These are phyloP conservation scores for Solanum habrochaites DNA, from an alignment of 257 asterid species.

Conservation along the genomic window DNA sequence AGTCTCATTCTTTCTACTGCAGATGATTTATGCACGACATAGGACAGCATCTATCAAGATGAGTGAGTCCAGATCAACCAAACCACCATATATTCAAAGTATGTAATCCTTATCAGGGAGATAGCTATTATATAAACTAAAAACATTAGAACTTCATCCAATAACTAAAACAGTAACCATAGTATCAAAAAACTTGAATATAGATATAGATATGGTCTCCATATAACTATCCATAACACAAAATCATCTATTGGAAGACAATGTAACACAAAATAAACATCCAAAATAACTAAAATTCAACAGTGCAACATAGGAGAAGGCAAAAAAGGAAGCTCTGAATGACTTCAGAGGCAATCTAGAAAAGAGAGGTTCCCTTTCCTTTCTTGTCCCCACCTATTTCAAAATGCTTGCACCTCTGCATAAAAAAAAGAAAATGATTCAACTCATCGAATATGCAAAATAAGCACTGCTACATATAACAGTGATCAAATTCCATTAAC, in stretches of 20 bases:
- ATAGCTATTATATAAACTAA: neutral
- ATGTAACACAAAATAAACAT: neutral
- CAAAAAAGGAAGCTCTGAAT: neutral
- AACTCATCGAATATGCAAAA: neutral
- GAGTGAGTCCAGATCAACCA: neutral
- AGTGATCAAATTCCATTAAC: neutral
- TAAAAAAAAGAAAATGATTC: neutral
- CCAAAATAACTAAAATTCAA: neutral
- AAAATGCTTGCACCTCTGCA: constrained; percentile 3
- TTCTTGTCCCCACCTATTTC: constrained; percentile 4
- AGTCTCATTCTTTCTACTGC: no score
- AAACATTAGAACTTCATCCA: neutral
- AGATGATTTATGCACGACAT: no score
- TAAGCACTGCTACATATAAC: neutral
- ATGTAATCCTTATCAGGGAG: neutral
- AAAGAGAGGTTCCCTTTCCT: constrained; percentile 1
- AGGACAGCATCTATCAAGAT: no score
- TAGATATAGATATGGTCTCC: neutral
- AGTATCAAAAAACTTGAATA: neutral
- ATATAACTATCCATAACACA: neutral
- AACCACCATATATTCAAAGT: neutral
- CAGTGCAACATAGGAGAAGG: neutral
- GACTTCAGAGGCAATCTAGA: neutral
- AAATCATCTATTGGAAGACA: neutral
- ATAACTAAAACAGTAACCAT: neutral